Evolutionary conservation across 768 basidiomycete species (phyloP).

Genomic region (Chlorophyllum brunneum): DNA sequence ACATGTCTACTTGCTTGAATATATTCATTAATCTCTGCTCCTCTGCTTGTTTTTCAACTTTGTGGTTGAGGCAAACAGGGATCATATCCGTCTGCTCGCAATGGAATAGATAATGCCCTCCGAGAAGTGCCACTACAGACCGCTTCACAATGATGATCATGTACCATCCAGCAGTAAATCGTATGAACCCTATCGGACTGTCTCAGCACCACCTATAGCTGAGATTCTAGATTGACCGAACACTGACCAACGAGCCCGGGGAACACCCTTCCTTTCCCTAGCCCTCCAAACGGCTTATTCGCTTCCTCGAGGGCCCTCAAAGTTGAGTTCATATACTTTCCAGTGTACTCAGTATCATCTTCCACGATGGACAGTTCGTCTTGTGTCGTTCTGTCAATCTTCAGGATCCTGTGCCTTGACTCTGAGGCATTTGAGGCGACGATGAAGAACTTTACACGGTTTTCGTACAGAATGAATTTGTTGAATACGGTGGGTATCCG

Average conservation of each 20-base stretch:
- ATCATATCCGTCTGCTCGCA: slow-evolving; percentile 89
- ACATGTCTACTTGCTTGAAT: slow-evolving; percentile 96
- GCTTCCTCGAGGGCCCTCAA: slow-evolving; percentile 96
- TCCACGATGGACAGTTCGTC: slow-evolving; percentile 76
- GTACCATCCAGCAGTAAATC: slow-evolving; percentile 95
- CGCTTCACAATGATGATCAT: slow-evolving; percentile 89
- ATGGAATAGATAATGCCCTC: slow-evolving; percentile 95
- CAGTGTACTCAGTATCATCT: slow-evolving; percentile 85
- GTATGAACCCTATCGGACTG: slow-evolving; percentile 70
- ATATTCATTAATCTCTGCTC: slow-evolving; percentile 85
- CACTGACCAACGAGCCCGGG: slow-evolving; percentile 77
- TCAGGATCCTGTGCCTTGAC: slow-evolving; percentile 86
- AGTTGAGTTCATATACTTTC: slow-evolving; percentile 86
- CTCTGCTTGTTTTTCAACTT: slow-evolving; percentile 82
- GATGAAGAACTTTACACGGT: slow-evolving; percentile 84
- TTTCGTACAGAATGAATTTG: slow-evolving; percentile 94
- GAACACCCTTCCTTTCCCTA: slow-evolving; percentile 74
- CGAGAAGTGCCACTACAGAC: slow-evolving; percentile 88
- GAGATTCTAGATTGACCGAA: not conserved
- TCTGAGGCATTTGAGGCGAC: slow-evolving; percentile 88
- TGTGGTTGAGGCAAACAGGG: slow-evolving; percentile 73
- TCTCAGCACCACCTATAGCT: not conserved
- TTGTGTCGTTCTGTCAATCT: slow-evolving; percentile 84
- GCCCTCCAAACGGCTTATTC: slow-evolving; percentile 82
- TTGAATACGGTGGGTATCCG: slow-evolving; percentile 43